Base-by-base conservation (phyloP, 768 basidiomycete genomes). In the Tricholoma saponaceum region DNA sequence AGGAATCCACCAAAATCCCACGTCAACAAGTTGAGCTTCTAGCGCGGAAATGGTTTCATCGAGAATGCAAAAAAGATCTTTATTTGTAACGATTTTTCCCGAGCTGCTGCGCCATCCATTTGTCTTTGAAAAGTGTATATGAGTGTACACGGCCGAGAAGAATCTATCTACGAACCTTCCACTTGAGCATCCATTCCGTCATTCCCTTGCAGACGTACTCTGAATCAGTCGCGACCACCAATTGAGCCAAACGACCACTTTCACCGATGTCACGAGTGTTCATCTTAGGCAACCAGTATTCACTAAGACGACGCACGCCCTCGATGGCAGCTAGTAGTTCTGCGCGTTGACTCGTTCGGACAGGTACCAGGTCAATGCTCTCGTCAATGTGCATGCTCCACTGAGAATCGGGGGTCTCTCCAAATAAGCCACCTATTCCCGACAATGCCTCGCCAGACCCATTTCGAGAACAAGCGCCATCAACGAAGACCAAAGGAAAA, bases 381-480 rank as follows among this genome's bases (percentile, higher is more conserved):
- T 62, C 37, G 41, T 62, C 57, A 30, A 58, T 51, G 18, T 50
- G 46, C n/a, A 64, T 49, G 14, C 61, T 58, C 60, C 56, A 64
- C 14, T 28, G 44, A 23, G 35, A 32, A 12, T 58, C 39, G 14
- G 37, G 35, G 16, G 41, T 30, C 5, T 39, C n/a, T 10, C 63
- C 63, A 35, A 60, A 51, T 22, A 51, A 47, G 12, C 70, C 63
- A 23, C 70, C 70, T 18, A 71, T 62, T 0, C 71, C 69, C 12
- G 70, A 60, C 1, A 16, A 62, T 10, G 69, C 70, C 2, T 22
- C 47, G 0, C 39, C 28, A 23, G 18, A 60, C 4, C 69, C 67
- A 44, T 73, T 74, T 14, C 54, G 53, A 22, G 60, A 50, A 28
- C 70, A 71, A 4, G 72, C 62, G 8, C 71, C 72, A 32, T 72